Conservation (phyloP, 345 rosid species). For the Lepidium sativum region DNA sequence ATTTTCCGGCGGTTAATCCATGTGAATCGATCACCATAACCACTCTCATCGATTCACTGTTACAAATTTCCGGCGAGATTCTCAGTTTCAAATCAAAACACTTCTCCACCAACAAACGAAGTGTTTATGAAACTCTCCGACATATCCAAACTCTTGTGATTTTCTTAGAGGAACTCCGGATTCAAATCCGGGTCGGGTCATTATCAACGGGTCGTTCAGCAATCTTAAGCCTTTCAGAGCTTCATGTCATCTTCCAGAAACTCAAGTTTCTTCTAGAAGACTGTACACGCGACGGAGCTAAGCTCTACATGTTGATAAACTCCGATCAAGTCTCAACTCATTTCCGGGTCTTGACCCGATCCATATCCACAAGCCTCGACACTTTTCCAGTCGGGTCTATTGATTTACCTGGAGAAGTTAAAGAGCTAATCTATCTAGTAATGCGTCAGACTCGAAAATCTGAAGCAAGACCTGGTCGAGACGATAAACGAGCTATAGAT, state of each 20-base stretch:
- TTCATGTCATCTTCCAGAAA: constrained; percentile 58
- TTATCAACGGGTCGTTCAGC: constrained; percentile 8
- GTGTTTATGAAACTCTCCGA: constrained; percentile 41
- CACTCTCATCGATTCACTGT: constrained; percentile 46
- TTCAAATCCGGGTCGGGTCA: constrained; percentile 16
- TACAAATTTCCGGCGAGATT: constrained; percentile 35
- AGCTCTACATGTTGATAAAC: constrained; percentile 50
- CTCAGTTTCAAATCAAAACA: constrained; percentile 33
- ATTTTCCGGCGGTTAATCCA: constrained; percentile 58
- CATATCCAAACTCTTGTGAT: constrained; percentile 37
- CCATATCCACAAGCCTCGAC: constrained; percentile 49
- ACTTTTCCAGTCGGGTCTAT: constrained; percentile 41
- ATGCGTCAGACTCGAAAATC: constrained; percentile 45
- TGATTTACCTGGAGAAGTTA: constrained; percentile 40
- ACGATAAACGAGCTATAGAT: constrained; percentile 31
- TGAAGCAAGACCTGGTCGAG: constrained; percentile 35
- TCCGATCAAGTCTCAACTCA: constrained; percentile 46
- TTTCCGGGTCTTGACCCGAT: constrained; percentile 37
- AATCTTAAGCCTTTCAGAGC: constrained; percentile 53
- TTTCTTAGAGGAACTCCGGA: constrained; percentile 43
- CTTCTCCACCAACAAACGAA: constrained; percentile 40
- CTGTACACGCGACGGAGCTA: constrained; percentile 52
- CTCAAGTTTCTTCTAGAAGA: constrained; percentile 49
- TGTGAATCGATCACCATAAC: constrained; percentile 35
- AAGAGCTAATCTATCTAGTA: constrained; percentile 40